phyloP scores from a whole-genome alignment of 345 rosid species.

The Brassica napus region DNA sequence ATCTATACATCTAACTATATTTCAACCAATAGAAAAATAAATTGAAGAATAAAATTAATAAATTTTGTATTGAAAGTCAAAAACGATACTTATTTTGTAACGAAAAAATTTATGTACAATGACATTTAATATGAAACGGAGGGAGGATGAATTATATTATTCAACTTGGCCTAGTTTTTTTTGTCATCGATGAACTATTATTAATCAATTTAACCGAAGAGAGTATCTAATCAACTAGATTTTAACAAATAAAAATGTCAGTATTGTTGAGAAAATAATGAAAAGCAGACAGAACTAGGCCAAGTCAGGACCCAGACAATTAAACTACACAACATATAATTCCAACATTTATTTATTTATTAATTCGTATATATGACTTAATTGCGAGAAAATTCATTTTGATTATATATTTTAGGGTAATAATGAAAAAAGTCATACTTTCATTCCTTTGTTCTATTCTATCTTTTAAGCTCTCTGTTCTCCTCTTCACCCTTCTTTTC shows the following conservation, averaged over 20 bases:
- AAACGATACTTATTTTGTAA: no score
- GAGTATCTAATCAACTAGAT: not conserved
- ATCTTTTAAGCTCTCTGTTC: constrained; percentile 2
- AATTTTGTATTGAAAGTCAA: no score
- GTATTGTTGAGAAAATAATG: not conserved
- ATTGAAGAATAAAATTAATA: no score
- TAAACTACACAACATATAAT: constrained; percentile 9
- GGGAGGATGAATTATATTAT: no score
- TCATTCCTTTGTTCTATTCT: no score
- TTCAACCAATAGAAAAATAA: no score
- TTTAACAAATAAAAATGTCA: not conserved
- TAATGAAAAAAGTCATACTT: not conserved
- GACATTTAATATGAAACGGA: no score
- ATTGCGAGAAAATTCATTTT: not conserved
- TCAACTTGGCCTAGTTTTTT: no score
- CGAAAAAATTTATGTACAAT: no score
- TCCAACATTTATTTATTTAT: not conserved
- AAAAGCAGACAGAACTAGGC: constrained; percentile 6
- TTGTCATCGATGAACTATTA: no score
- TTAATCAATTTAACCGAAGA: no score
- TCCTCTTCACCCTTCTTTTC: not conserved
- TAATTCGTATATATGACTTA: not conserved
- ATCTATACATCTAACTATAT: no score
- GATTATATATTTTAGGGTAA: not conserved
- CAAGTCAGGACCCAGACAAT: constrained; percentile 25